Conservation (phyloP, 805 yeast genomes). For the Myxozyma lipomycoides region DNA sequence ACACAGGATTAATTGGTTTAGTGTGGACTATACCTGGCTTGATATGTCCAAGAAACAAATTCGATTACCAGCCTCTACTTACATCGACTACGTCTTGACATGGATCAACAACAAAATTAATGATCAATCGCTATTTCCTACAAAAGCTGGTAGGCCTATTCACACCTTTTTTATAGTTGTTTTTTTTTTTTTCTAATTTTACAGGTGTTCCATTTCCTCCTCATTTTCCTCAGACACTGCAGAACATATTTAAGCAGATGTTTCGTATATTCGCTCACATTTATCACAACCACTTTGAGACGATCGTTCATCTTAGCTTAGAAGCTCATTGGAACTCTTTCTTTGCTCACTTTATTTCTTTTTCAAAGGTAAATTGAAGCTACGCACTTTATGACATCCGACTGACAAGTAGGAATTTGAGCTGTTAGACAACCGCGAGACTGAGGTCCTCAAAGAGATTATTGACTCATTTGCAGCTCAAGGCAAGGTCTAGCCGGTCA, state of each 20-base stretch:
- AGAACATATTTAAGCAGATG: slow-evolving; percentile 85
- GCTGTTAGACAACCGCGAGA: slow-evolving; percentile 71
- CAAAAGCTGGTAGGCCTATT: slow-evolving; percentile 59
- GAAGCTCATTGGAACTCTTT: slow-evolving; percentile 99
- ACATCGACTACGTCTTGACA: slow-evolving; percentile 83
- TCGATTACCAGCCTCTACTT: slow-evolving; percentile 86
- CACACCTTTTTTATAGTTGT: background rate
- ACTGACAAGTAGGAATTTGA: slow-evolving; percentile 53
- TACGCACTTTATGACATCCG: background rate
- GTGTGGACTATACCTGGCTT: slow-evolving; percentile 83
- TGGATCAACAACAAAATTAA: slow-evolving; percentile 87
- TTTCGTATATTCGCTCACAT: slow-evolving; percentile 93
- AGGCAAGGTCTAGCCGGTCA: slow-evolving; percentile 51
- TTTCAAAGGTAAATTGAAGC: slow-evolving; percentile 47
- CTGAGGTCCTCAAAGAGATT: slow-evolving; percentile 71
- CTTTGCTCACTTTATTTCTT: slow-evolving; percentile 89
- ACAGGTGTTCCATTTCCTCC: slow-evolving; percentile 71
- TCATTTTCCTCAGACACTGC: slow-evolving; percentile 73
- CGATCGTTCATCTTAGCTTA: slow-evolving; percentile 79
- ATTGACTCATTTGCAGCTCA: slow-evolving; percentile 78
- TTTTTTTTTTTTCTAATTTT: background rate
- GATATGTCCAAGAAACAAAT: slow-evolving; percentile 76
- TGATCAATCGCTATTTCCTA: slow-evolving; percentile 88
- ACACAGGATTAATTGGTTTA: background rate
- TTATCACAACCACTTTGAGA: slow-evolving; percentile 91